Evolutionary conservation across 768 basidiomycete genomes (phyloP).

Genomic region (Panus rudis): DNA sequence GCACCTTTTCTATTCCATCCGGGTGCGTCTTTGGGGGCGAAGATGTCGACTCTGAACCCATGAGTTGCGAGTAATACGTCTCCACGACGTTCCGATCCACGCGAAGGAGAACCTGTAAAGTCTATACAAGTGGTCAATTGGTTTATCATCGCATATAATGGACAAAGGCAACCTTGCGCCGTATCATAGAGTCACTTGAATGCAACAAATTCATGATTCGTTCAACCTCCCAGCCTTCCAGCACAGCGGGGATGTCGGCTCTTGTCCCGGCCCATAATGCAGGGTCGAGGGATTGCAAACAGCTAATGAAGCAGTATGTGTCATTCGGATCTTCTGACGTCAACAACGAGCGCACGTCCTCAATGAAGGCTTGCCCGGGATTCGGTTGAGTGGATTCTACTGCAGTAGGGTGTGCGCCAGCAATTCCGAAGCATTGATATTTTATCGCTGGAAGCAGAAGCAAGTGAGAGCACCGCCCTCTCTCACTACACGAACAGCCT

Average conservation of each 20-base stretch:
- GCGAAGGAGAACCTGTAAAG: slow-evolving; percentile 45
- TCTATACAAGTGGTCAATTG: slow-evolving; percentile 33
- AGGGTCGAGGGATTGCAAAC: slow-evolving; percentile 52
- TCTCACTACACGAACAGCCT: not conserved
- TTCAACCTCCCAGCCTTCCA: slow-evolving; percentile 73
- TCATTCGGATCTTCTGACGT: slow-evolving; percentile 52
- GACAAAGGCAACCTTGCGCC: slow-evolving; percentile 57
- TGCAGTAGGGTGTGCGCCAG: slow-evolving; percentile 3
- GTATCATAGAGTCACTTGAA: slow-evolving; percentile 49
- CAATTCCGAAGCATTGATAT: slow-evolving; percentile 16
- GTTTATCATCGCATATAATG: too few species aligned
- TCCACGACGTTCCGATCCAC: slow-evolving; percentile 56
- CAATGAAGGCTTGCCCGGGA: slow-evolving; percentile 33
- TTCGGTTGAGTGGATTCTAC: slow-evolving; percentile 7
- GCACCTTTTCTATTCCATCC: slow-evolving; percentile 38
- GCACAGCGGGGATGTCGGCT: slow-evolving; percentile 38
- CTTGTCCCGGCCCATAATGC: slow-evolving; percentile 63
- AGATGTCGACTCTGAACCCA: slow-evolving; percentile 30
- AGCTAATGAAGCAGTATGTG: slow-evolving; percentile 58
- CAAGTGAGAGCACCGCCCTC: not conserved
- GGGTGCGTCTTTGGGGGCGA: slow-evolving; percentile 30
- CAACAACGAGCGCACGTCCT: slow-evolving; percentile 50
- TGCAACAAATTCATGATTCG: slow-evolving; percentile 62
- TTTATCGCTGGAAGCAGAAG: slow-evolving; percentile 10
- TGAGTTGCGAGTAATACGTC: slow-evolving; percentile 41